phyloP scores from a whole-genome alignment of 768 basidiomycete genomes.

The Lepiota subincarnata region DNA sequence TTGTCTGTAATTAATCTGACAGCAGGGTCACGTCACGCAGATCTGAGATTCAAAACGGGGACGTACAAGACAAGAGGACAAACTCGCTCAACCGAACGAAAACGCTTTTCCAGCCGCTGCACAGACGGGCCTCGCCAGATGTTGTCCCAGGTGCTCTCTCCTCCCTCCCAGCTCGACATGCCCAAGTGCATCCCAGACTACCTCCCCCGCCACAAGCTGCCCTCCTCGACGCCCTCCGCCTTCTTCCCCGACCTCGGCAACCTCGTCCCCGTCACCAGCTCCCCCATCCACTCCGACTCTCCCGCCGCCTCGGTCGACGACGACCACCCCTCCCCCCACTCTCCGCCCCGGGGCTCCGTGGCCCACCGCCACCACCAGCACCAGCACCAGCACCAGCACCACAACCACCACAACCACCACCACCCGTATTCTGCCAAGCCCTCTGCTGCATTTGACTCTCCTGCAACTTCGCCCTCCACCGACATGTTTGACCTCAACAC shows the following conservation, averaged over 20 bases:
- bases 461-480: slow-evolving; percentile 20
- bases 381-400: slow-evolving; percentile 5
- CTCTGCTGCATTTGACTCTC: slow-evolving; percentile 27
- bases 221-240: slow-evolving; percentile 8
- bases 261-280: slow-evolving; percentile 19
- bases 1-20: slow-evolving; percentile 20
- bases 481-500: slow-evolving; percentile 17
- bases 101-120: slow-evolving; percentile 2
- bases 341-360: slow-evolving; percentile 23
- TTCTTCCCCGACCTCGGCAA: slow-evolving; percentile 22
- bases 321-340: slow-evolving; percentile 27
- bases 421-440: slow-evolving; percentile 28
- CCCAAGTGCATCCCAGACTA: slow-evolving; percentile 17
- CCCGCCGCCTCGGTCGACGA: slow-evolving; percentile 33
- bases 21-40: slow-evolving; percentile 28
- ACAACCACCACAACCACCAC: slow-evolving; percentile 5
- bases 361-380: no score
- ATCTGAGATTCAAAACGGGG: slow-evolving; percentile 25
- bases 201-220: slow-evolving; percentile 8
- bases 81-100: slow-evolving; percentile 3
- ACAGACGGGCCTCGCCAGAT: slow-evolving; percentile 12
- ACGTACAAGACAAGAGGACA: slow-evolving; percentile 14
- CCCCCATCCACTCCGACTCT: slow-evolving; percentile 24
- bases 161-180: slow-evolving; percentile 18
- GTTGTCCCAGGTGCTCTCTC: slow-evolving; percentile 24